Evolutionary conservation across 148 eudicot genomes (phyloP), one percentile per base, ranked within the genome.

Genomic region (Cornus kousa): DNA sequence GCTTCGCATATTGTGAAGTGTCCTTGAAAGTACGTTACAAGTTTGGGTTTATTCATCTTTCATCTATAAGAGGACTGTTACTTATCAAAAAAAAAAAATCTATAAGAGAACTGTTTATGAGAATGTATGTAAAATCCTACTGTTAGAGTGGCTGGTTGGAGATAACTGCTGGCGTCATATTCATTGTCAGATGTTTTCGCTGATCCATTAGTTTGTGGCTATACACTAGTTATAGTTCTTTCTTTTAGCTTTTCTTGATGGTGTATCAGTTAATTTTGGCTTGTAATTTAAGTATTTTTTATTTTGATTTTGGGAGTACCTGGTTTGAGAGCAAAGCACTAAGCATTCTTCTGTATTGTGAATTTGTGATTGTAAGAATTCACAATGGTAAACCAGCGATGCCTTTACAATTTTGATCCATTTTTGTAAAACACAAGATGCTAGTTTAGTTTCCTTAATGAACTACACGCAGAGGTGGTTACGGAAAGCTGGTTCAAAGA

Each of bases 381-480:
- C 48, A 23, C 23, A 60, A 12, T 76, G 5, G 28, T 66, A 16
- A 66, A 9, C 33, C n/a, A 0, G 12, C 23, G 19, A 11, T 77
- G 37, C 69, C 33, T 50, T 50, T 12, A 17, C 53, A 20, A 28
- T 39, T 31, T 68, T 68, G 67, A 53, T 77, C 32, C 33, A 68
- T 40, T 43, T 3, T 43, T 9, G 8, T 43, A 43, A 43, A 9
- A 43, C 48, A 8, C 5, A 5, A 57, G 17, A 19, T 5, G 1
- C 11, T 68, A 35, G 14, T 72, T 39, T 9, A 64, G 50, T 82
- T 83, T 86, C 91, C 97, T 91, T 93, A 84, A 93, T 80, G 74
- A 81, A 82, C 79, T 73, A 68, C 81, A 95, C 98, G 97, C 81
- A 93, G 98, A 91, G 98, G 98, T 81, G 98, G 98, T 81, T 95